Evolutionary conservation across 345 rosid genomes (phyloP).

Genomic region (Litchi chinensis): DNA sequence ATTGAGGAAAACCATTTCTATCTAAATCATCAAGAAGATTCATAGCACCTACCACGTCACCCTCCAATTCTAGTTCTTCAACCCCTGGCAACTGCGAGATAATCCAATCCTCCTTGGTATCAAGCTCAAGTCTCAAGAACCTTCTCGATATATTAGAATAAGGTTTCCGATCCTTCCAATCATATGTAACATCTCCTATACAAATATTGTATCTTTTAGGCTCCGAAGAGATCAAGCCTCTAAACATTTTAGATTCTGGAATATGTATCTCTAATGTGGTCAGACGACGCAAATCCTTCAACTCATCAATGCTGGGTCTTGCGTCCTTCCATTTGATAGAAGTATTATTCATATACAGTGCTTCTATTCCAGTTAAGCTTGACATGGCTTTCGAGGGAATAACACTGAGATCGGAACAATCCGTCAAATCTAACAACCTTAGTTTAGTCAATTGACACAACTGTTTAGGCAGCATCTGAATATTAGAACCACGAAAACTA

Average conservation of each 20-base stretch:
- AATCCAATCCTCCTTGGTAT: not conserved
- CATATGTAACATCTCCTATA: not conserved
- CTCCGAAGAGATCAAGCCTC: not conserved
- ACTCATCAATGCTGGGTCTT: constrained; percentile 17
- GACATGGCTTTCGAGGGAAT: constrained; percentile 21
- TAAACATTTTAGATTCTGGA: not conserved
- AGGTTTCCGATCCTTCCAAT: too few relatives aligned
- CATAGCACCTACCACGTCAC: not conserved
- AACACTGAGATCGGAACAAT: constrained; percentile 5
- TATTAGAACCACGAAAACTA: constrained; percentile 17
- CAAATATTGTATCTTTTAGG: constrained; percentile 18
- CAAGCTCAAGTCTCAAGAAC: not conserved
- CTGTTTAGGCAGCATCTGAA: constrained; percentile 8
- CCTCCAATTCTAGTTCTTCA: constrained; percentile 10
- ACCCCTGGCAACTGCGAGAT: not conserved
- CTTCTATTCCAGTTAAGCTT: constrained; percentile 23
- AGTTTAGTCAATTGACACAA: constrained; percentile 5
- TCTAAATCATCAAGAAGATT: not conserved
- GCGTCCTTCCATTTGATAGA: constrained; percentile 10
- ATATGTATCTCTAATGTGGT: constrained; percentile 18
- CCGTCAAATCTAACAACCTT: constrained; percentile 22
- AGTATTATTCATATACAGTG: constrained; percentile 14
- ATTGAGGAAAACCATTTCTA: not conserved
- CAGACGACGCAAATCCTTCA: not conserved
- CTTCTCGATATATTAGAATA: not conserved